These are phyloP conservation scores for Cucumis hystrix DNA, from an alignment of 306 rosid genomes.

Conservation along the genomic window DNA sequence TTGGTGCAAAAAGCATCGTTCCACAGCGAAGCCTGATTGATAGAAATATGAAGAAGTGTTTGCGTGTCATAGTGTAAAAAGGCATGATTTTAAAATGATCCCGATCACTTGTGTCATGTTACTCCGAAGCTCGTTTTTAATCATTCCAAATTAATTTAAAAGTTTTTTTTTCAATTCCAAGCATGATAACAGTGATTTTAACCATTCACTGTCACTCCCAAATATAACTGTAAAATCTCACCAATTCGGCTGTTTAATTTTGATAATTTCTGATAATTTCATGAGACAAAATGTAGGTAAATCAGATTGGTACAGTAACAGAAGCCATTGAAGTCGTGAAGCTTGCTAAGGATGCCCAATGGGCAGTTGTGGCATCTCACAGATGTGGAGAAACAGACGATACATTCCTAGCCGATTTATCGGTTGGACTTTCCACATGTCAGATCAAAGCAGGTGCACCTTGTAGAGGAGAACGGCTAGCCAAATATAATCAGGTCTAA, in stretches of 20 bases:
- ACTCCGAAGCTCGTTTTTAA: no score
- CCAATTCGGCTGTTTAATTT: not conserved
- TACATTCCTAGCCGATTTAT: conserved; percentile 79
- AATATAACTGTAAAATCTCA: no score
- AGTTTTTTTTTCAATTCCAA: no score
- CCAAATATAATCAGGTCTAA: conserved; percentile 83
- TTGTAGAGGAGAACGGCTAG: conserved; percentile 93
- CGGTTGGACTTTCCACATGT: conserved; percentile 83
- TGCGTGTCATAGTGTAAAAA: not conserved
- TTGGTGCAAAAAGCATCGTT: not conserved
- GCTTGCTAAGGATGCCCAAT: conserved; percentile 68
- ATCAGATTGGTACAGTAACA: conserved; percentile 89
- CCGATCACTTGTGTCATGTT: no score
- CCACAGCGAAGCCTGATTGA: not conserved
- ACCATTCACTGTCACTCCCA: no score
- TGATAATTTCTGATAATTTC: conserved; percentile 8
- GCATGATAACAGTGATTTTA: no score
- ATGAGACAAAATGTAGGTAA: conserved; percentile 38
- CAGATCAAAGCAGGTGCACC: conserved; percentile 98
- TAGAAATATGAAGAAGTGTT: not conserved
- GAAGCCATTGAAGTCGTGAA: conserved; percentile 84
- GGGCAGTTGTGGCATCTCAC: conserved; percentile 81
- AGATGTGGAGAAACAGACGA: conserved; percentile 91
- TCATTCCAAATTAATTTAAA: no score
- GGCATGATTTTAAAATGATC: no score